A percentile compares a stretch with the other conserved stretches of the same genome.
Evolutionary conservation across 768 basidiomycete species (phyloP).

Genomic region (Psilocybe cyanescens): DNA sequence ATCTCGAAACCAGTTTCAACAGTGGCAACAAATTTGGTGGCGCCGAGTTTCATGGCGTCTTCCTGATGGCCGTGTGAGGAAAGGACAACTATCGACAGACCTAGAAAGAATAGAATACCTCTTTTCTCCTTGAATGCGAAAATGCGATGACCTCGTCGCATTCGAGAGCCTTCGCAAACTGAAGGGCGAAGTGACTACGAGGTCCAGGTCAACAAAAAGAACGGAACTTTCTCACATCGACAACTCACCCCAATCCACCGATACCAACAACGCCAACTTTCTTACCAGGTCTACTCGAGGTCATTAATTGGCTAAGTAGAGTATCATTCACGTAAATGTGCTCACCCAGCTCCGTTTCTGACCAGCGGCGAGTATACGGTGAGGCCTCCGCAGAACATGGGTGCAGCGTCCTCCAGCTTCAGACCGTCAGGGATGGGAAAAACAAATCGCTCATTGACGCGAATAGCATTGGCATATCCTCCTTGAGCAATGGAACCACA

Average conservation of each 20-base stretch:
- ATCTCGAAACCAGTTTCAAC: constrained; percentile 42
- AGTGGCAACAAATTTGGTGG: constrained; percentile 55
- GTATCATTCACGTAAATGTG: background rate
- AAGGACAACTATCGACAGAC: background rate
- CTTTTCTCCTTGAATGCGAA: constrained; percentile 55
- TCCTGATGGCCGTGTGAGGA: constrained; percentile 26
- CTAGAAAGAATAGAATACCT: constrained; percentile 20
- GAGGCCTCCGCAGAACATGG: constrained; percentile 69
- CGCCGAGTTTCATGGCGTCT: constrained; percentile 63
- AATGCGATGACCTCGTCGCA: constrained; percentile 59
- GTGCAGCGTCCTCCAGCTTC: constrained; percentile 55
- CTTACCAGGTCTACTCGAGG: constrained; percentile 55
- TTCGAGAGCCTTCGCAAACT: constrained; percentile 51
- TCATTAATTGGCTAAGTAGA: background rate
- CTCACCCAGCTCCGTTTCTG: constrained; percentile 46
- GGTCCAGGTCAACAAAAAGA: background rate
- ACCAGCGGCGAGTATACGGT: constrained; percentile 66
- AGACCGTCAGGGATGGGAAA: constrained; percentile 61
- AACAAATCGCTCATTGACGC: constrained; percentile 56
- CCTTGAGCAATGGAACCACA: constrained; percentile 42
- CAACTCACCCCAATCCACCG: constrained; percentile 54
- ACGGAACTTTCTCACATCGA: background rate
- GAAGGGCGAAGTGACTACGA: constrained; percentile 35
- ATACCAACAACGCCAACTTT: constrained; percentile 70
- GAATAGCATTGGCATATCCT: constrained; percentile 53